phyloP scores from a whole-genome alignment of 139 green algal species.

The Chlorella sp. region DNA sequence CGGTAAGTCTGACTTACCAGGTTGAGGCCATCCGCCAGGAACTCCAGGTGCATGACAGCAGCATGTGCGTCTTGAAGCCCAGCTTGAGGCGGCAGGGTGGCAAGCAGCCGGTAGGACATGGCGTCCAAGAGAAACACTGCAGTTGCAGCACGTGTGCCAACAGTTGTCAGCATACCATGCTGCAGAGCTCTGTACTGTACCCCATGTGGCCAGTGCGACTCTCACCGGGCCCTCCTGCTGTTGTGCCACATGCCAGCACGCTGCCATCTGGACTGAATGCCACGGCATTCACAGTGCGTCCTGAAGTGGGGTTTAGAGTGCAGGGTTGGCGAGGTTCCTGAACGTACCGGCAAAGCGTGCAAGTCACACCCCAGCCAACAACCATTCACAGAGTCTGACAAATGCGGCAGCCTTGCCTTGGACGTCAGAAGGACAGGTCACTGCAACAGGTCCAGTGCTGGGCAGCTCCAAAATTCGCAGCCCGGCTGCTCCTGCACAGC shows the following conservation, averaged over 20 bases:
- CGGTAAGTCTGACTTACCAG: background rate
- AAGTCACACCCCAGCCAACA: too few relatives aligned
- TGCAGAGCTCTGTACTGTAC: background rate
- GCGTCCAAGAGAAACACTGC: background rate
- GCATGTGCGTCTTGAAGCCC: background rate
- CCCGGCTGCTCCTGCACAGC: too few relatives aligned
- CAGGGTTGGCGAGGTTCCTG: too few relatives aligned
- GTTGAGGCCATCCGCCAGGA: constrained; percentile 4
- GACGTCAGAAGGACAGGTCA: background rate
- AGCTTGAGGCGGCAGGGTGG: background rate
- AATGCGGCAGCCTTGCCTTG: too few relatives aligned
- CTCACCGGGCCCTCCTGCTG: background rate
- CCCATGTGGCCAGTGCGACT: background rate
- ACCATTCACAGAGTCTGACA: too few relatives aligned
- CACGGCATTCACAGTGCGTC: background rate
- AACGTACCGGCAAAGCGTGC: too few relatives aligned
- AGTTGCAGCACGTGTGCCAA: background rate
- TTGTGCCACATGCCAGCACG: background rate
- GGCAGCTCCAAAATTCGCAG: background rate
- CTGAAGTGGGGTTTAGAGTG: background rate
- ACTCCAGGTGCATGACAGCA: background rate
- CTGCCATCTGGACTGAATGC: background rate
- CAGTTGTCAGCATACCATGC: background rate
- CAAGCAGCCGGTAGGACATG: background rate
- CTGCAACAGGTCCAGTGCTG: background rate